These are phyloP conservation scores for Hanseniaspora guilliermondii DNA, from an alignment of 805 yeast species.

Conservation along the genomic window DNA sequence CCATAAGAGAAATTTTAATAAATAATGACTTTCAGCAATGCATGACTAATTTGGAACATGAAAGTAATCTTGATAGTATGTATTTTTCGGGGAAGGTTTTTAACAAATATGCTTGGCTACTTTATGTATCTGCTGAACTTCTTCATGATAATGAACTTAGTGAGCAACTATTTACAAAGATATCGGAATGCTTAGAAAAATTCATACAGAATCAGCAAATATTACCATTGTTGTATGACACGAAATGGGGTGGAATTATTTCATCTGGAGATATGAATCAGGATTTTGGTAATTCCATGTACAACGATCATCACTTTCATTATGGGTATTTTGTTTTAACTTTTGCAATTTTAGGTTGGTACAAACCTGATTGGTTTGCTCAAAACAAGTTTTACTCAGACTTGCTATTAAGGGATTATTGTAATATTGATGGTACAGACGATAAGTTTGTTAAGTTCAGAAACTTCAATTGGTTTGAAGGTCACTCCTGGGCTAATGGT, in stretches of 20 bases:
- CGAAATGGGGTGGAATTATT: constrained; percentile 63
- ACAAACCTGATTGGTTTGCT: constrained; percentile 45
- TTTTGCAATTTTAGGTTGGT: constrained; percentile 47
- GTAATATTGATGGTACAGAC: constrained; percentile 46
- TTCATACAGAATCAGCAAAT: constrained; percentile 60
- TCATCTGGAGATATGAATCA: constrained; percentile 49
- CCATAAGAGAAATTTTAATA: constrained; percentile 28
- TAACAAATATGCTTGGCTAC: constrained; percentile 81
- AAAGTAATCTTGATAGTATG: constrained; percentile 63
- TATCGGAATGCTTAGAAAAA: constrained; percentile 56
- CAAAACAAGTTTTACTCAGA: constrained; percentile 42
- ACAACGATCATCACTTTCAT: constrained; percentile 68
- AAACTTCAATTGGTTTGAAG: constrained; percentile 62
- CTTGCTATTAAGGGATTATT: constrained; percentile 52
- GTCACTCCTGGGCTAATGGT: constrained; percentile 73
- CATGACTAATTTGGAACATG: constrained; percentile 31
- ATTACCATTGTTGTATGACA: constrained; percentile 67
- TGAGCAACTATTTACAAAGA: constrained; percentile 36
- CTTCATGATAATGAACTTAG: constrained; percentile 46
- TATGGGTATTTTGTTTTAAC: constrained; percentile 66
- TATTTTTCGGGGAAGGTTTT: constrained; percentile 79
- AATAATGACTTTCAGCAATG: constrained; percentile 22
- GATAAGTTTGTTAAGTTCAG: constrained; percentile 51
- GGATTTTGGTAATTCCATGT: constrained; percentile 63
- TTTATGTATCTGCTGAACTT: constrained; percentile 58